These are phyloP conservation scores for Solanum sejunctum DNA, from an alignment of 257 asterid genomes.

Conservation along the genomic window DNA sequence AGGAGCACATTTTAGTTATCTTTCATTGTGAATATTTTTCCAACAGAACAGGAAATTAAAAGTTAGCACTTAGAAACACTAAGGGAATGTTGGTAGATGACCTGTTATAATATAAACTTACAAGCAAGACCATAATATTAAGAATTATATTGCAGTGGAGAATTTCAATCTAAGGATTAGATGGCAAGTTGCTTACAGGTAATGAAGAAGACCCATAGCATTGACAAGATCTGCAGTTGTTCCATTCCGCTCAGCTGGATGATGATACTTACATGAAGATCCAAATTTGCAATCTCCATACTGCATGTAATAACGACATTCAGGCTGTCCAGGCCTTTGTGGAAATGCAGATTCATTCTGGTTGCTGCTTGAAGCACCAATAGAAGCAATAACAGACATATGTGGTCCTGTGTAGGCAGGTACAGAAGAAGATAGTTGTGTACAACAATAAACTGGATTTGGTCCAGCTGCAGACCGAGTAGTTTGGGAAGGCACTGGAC, in stretches of 20 bases:
- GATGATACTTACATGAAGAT: constrained; percentile 60
- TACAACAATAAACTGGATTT: constrained; percentile 32
- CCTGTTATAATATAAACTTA: not conserved
- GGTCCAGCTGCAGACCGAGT: constrained; percentile 38
- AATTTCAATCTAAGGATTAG: not conserved
- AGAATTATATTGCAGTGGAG: not conserved
- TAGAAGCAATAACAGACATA: constrained; percentile 26
- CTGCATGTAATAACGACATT: constrained; percentile 57
- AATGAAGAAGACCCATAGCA: constrained; percentile 6
- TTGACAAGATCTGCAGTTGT: constrained; percentile 18
- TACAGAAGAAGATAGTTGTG: constrained; percentile 56
- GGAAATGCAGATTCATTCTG: constrained; percentile 41
- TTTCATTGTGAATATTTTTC: not conserved
- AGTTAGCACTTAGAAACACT: not conserved
- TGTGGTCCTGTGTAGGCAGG: constrained; percentile 43
- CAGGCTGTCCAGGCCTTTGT: constrained; percentile 67
- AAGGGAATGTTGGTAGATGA: not conserved
- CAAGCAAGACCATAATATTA: not conserved
- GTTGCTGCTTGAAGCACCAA: constrained; percentile 38
- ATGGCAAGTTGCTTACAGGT: constrained; percentile 4
- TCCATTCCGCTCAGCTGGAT: constrained; percentile 47
- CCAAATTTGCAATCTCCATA: constrained; percentile 67
- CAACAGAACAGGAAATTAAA: not conserved
- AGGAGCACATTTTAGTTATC: not conserved
- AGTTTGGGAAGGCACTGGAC: constrained; percentile 30